These are phyloP conservation scores for Wilhelminamyces savonicus DNA, from an alignment of 805 yeast genomes.

Conservation along the genomic window DNA sequence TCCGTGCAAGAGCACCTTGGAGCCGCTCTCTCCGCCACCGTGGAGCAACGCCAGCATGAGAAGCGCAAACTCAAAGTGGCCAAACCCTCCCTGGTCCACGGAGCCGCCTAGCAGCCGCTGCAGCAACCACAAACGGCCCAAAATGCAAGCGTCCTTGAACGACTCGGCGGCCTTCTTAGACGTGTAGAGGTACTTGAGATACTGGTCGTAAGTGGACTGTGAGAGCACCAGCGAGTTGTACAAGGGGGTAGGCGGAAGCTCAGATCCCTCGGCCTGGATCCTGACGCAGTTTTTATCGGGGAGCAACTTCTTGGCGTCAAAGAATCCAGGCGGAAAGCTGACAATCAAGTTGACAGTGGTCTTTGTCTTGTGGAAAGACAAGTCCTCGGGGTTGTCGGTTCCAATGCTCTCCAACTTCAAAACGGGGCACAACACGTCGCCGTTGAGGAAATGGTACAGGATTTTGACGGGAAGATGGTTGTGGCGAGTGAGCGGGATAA, in stretches of 20 bases:
- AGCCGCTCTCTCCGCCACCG: constrained; percentile 77
- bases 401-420: constrained; percentile 54
- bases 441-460: constrained; percentile 63
- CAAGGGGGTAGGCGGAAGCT: constrained; percentile 71
- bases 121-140: constrained; percentile 85
- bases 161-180: constrained; percentile 71
- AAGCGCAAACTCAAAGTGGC: constrained; percentile 82
- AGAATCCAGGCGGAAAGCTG: constrained; percentile 64
- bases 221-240: constrained; percentile 80
- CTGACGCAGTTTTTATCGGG: constrained; percentile 82
- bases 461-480: constrained; percentile 56
- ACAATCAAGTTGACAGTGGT: constrained; percentile 67
- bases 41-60: constrained; percentile 74
- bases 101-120: constrained; percentile 77
- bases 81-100: constrained; percentile 73
- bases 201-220: constrained; percentile 60
- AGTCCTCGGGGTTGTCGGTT: constrained; percentile 44
- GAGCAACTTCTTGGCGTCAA: constrained; percentile 68
- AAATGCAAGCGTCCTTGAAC: constrained; percentile 78
- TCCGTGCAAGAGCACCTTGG: constrained; percentile 74
- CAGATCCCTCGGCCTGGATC: constrained; percentile 39
- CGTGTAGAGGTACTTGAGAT: constrained; percentile 70
- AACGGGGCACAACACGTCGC: constrained; percentile 72
- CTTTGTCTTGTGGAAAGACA: constrained; percentile 56
- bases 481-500: constrained; percentile 48